phyloP scores from a whole-genome alignment of 306 rosid genomes.

The Sesbania bispinosa region DNA sequence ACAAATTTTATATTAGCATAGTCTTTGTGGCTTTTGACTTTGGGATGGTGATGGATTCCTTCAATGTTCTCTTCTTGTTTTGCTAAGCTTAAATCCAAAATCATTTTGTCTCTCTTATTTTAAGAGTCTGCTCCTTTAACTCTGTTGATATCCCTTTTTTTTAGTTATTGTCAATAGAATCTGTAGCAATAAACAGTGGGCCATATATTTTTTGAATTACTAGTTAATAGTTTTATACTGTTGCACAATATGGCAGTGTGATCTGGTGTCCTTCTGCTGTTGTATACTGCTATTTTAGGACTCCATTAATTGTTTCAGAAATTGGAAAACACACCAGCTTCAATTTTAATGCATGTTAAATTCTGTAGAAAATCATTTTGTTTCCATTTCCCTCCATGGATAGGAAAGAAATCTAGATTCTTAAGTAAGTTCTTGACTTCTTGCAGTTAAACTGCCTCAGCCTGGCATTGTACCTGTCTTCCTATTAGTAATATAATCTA shows the following conservation, averaged over 20 bases:
- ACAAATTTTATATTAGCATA: not conserved
- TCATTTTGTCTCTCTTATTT: not conserved
- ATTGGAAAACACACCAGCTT: not conserved
- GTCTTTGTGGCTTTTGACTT: not conserved
- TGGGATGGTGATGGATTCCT: not conserved
- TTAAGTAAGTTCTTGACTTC: no score
- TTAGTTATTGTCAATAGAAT: not conserved
- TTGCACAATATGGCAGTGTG: not conserved
- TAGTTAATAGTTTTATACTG: not conserved
- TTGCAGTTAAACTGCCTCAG: not conserved
- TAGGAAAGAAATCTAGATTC: not conserved
- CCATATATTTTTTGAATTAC: not conserved
- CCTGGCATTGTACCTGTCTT: not conserved
- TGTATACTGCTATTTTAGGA: not conserved
- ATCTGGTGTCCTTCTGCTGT: not conserved
- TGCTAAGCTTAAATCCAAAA: not conserved
- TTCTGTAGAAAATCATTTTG: not conserved
- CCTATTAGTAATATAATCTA: not conserved
- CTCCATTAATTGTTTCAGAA: not conserved
- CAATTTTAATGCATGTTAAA: not conserved
- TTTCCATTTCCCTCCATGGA: not conserved
- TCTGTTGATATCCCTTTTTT: not conserved
- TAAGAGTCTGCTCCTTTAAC: not conserved
- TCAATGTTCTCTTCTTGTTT: not conserved
- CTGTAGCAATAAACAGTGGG: not conserved